A percentile compares a stretch with the other conserved stretches of the same genome.
Evolutionary conservation across 2,329 filamentous ascomycete species (phyloP).

Genomic region (Colletotrichum sp.): DNA sequence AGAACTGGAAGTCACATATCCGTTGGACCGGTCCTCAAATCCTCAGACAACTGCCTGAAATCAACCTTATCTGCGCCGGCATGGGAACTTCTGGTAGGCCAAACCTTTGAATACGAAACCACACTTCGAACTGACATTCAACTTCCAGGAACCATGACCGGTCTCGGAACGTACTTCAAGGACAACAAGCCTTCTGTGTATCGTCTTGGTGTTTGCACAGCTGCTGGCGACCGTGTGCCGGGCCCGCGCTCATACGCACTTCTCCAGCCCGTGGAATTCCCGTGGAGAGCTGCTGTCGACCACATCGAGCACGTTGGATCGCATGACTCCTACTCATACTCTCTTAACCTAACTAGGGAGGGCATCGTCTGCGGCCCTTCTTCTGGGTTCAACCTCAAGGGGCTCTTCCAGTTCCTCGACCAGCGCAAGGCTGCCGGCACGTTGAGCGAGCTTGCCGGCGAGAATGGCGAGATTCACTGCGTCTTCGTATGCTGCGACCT

Average conservation of each 20-base stretch:
- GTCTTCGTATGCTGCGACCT: constrained; percentile 69
- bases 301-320: constrained; percentile 62
- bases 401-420: constrained; percentile 54
- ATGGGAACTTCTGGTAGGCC: constrained; percentile 60
- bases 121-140: background rate
- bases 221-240: constrained; percentile 61
- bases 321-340: constrained; percentile 56
- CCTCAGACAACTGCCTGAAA: constrained; percentile 58
- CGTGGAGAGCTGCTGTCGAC: constrained; percentile 62
- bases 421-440: constrained; percentile 51
- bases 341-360: constrained; percentile 58
- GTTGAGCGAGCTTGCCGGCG: constrained; percentile 46
- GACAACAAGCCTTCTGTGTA: constrained; percentile 51
- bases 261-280: constrained; percentile 57
- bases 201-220: constrained; percentile 58
- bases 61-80: constrained; percentile 60
- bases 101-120: background rate
- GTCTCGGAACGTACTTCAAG: constrained; percentile 56
- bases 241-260: constrained; percentile 60
- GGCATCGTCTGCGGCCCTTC: constrained; percentile 66
- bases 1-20: constrained; percentile 61
- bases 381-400: constrained; percentile 62
- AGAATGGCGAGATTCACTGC: constrained; percentile 52
- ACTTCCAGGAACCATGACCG: constrained; percentile 47
- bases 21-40: constrained; percentile 67